A percentile compares a stretch with the other conserved stretches of the same genome.
phyloP scores from a whole-genome alignment of 2,329 filamentous ascomycete species.

The Aspergillus awamori region DNA sequence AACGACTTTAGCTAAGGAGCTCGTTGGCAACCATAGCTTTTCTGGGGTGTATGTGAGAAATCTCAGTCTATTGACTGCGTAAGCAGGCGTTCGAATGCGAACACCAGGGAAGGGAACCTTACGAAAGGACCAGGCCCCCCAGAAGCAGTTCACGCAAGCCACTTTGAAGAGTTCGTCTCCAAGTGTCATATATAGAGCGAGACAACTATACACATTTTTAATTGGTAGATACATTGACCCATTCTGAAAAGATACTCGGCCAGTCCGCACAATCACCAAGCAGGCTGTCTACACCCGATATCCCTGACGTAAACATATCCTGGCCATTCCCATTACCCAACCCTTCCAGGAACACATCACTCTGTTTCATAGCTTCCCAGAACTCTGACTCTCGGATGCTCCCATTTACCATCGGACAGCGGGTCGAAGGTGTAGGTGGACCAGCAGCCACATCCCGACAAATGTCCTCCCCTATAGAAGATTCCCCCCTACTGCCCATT shows the following conservation, averaged over 20 bases:
- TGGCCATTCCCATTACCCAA: neutral
- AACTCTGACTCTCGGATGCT: neutral
- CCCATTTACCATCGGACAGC: slow-evolving; percentile 5
- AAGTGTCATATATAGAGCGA: too few species aligned
- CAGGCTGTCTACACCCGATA: neutral
- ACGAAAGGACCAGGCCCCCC: too few species aligned
- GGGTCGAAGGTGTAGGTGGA: neutral
- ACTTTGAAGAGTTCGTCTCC: too few species aligned
- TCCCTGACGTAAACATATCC: neutral
- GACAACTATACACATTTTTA: too few species aligned
- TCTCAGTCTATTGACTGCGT: too few species aligned
- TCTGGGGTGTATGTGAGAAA: too few species aligned
- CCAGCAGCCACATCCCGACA: neutral
- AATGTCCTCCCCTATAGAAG: too few species aligned
- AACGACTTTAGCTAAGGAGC: too few species aligned
- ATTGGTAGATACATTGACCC: neutral
- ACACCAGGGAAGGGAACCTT: too few species aligned
- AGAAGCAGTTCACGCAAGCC: too few species aligned
- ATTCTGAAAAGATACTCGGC: slow-evolving; percentile 12
- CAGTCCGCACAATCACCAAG: slow-evolving; percentile 5
- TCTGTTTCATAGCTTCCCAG: neutral
- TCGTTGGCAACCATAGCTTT: too few species aligned
- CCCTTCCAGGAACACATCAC: neutral
- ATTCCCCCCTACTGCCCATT: neutral
- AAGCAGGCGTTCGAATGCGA: too few species aligned